A percentile compares a stretch with the other conserved stretches of the same genome.
Conservation (phyloP, 2,329 filamentous ascomycete genomes). For the Colletotrichum caudatum region DNA sequence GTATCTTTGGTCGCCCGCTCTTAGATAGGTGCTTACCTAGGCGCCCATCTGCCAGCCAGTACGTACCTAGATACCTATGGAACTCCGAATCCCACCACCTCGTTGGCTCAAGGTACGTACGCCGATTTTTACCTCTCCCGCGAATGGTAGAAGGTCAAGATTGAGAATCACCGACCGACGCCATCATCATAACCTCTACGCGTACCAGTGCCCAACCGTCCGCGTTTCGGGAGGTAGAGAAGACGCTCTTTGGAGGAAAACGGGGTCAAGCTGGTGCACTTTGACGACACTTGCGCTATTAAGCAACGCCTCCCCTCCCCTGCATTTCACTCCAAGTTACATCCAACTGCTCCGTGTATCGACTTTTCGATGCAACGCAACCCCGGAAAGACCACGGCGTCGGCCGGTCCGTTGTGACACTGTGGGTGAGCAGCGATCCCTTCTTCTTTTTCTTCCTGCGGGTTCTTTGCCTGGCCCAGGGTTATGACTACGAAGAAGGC, state of each 20-base stretch:
- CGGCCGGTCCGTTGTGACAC: constrained; percentile 34
- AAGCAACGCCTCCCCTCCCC: constrained; percentile 37
- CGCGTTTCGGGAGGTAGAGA: constrained; percentile 31
- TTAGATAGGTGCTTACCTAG: neutral
- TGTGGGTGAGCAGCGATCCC: constrained; percentile 26
- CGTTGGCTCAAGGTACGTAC: neutral
- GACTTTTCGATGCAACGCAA: constrained; percentile 37
- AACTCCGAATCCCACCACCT: neutral
- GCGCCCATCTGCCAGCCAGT: neutral
- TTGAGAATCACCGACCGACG: neutral
- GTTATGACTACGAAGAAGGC: neutral
- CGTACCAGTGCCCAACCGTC: constrained; percentile 7
- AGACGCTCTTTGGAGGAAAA: constrained; percentile 9
- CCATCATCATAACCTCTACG: neutral
- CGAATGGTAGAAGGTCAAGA: neutral
- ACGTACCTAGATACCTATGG: neutral
- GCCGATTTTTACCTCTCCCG: neutral
- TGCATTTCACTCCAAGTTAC: constrained; percentile 33
- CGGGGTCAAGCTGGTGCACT: constrained; percentile 23
- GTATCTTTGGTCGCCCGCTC: constrained; percentile 2
- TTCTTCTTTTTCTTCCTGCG: neutral
- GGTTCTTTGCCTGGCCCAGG: neutral
- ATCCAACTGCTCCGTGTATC: constrained; percentile 23
- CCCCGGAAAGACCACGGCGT: constrained; percentile 33
- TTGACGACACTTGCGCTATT: constrained; percentile 23